Conservation (phyloP, 2,329 filamentous ascomycete species). For the Dichotomopilus funicola region DNA sequence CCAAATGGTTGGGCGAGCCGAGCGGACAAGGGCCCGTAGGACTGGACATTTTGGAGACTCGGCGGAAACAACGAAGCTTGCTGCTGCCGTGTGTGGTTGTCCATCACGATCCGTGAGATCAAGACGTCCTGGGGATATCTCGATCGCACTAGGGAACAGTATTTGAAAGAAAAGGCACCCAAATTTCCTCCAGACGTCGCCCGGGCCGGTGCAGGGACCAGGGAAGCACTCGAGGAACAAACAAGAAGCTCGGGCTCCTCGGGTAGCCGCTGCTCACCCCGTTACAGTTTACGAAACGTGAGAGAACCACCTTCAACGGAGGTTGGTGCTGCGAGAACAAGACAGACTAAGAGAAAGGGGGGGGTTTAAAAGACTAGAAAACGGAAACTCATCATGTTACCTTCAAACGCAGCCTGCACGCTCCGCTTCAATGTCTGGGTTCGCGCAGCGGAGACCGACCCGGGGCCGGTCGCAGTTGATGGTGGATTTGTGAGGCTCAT, state of each 20-base stretch:
- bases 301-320: too few species aligned
- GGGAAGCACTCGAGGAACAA: neutral
- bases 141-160: too few species aligned
- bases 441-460: conserved; percentile 38
- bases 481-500: conserved; percentile 52
- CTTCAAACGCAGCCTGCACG: conserved; percentile 56
- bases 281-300: neutral
- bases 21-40: too few species aligned
- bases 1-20: too few species aligned
- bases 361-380: conserved; percentile 13
- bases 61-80: conserved; percentile 3
- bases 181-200: neutral
- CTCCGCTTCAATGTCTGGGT: conserved; percentile 50
- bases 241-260: conserved; percentile 8
- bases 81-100: neutral
- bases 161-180: neutral
- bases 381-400: conserved; percentile 31
- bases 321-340: neutral
- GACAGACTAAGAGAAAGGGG: conserved; percentile 12
- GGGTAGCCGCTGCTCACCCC: conserved; percentile 10
- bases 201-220: neutral
- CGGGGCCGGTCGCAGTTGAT: conserved; percentile 43
- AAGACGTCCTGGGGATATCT: too few species aligned
- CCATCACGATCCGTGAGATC: conserved; percentile 1
- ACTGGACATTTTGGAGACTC: too few species aligned